Base-by-base conservation (phyloP, 345 rosid species). In the Pistacia vera region DNA sequence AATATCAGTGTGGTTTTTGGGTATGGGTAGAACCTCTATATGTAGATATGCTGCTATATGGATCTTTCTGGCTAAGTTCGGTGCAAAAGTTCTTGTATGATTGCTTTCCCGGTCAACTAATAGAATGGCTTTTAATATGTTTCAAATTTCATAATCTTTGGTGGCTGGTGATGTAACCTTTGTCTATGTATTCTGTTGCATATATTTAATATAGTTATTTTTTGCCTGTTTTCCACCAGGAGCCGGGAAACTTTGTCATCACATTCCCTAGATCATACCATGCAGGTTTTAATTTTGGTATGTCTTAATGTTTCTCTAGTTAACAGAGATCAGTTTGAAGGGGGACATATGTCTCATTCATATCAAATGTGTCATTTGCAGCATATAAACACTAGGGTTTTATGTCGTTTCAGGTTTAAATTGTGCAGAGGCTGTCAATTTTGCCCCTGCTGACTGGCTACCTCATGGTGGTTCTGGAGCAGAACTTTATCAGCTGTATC, bases 391-490 rank as follows among this genome's bases (percentile, higher is more conserved):
- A 62, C 69, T 60, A 9, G 71, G 44, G 63, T 68, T 41, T 75
- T 54, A 63, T 73, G 66, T 70, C 59, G 79, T 76, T 74, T 66
- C 89, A 95, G 98, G 99, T 87, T 85, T 95, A 71, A 95, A 95
- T 80, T 95, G 99, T 80, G 99, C 98, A 33, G 98, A 95, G 88
- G 98, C 99, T 51, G 99, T 95, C 76, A 95, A 95, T 82, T 95
- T 95, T 83, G 98, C 99, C 69, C 97, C 99, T 70, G 96, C 97
- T 82, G 99, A 95, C 77, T 95, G 99, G 99, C 83, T 95, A 79
- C 99, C 99, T 51, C 90, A 93, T 83, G 99, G 99, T 77, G 93
- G 97, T 38, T 86, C 79, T 79, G 90, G 94, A 64, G 91, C 96
- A 10, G 90, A 91, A 83, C 89, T 90, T 55, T 95, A 95, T 88